A percentile compares a stretch with the other conserved stretches of the same genome.
phyloP scores from a whole-genome alignment of 805 yeast species.

The Candida montana region DNA sequence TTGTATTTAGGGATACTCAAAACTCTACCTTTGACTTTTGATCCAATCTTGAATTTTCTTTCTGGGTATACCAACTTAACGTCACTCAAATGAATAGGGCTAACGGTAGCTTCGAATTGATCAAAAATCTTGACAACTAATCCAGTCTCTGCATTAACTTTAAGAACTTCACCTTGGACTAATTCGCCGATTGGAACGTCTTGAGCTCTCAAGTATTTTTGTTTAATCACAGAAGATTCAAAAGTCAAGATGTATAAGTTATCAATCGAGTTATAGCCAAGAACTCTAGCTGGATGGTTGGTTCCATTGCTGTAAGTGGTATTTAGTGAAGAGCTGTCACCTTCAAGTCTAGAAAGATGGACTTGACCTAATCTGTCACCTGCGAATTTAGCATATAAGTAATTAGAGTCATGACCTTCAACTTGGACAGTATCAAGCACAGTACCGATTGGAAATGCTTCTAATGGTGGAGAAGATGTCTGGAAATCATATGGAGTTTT shows the following conservation, averaged over 20 bases:
- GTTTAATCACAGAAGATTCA: constrained; percentile 57
- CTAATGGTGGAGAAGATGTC: constrained; percentile 37
- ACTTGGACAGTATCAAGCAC: constrained; percentile 50
- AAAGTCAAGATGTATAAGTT: constrained; percentile 61
- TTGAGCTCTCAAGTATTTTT: constrained; percentile 58
- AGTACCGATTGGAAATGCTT: constrained; percentile 79
- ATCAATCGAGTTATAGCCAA: constrained; percentile 66
- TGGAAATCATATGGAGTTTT: constrained; percentile 16
- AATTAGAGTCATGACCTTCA: constrained; percentile 52
- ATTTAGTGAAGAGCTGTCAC: constrained; percentile 35
- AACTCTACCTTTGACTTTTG: constrained; percentile 72
- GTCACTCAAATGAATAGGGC: constrained; percentile 76
- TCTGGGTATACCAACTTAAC: constrained; percentile 83
- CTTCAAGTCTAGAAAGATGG: constrained; percentile 67
- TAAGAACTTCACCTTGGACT: constrained; percentile 48
- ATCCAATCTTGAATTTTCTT: constrained; percentile 82
- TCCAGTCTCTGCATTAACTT: constrained; percentile 55
- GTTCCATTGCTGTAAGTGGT: constrained; percentile 56
- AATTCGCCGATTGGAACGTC: constrained; percentile 77
- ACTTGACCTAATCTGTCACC: constrained; percentile 61
- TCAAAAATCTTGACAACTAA: constrained; percentile 61
- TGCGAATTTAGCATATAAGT: constrained; percentile 54
- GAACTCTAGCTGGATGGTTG: constrained; percentile 67
- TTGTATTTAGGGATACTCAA: constrained; percentile 41
- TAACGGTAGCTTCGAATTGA: constrained; percentile 69